Conservation (phyloP, 352 stramenopile species). For the Globisporangium spiculum region DNA sequence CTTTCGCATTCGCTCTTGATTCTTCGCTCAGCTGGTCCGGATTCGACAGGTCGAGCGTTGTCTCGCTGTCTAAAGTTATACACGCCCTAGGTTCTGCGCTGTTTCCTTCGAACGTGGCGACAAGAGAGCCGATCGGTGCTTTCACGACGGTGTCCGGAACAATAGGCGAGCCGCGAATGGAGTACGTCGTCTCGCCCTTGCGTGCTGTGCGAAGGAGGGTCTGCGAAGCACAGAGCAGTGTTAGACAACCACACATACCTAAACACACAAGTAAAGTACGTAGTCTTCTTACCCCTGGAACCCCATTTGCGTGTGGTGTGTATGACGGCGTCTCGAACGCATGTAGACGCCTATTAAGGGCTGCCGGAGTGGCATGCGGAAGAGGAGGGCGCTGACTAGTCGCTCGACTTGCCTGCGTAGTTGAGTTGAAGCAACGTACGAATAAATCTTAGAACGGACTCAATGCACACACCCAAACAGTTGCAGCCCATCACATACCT, state of each 20-base stretch:
- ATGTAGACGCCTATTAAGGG: constrained; percentile 24
- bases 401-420: neutral
- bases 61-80: constrained; percentile 61
- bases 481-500: neutral
- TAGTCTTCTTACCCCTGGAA: constrained; percentile 33
- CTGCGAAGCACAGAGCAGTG: neutral
- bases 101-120: constrained; percentile 58
- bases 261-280: neutral
- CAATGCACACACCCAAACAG: neutral
- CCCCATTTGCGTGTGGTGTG: constrained; percentile 14
- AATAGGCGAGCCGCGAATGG: constrained; percentile 64
- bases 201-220: constrained; percentile 65
- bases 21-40: constrained; percentile 59
- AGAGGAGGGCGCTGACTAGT: neutral
- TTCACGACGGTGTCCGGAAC: constrained; percentile 53
- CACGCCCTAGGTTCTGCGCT: constrained; percentile 40
- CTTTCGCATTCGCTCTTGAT: constrained; percentile 49
- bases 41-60: constrained; percentile 58
- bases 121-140: constrained; percentile 44
- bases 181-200: constrained; percentile 76
- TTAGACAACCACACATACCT: neutral
- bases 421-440: neutral
- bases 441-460: neutral
- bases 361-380: constrained; percentile 10
- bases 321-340: constrained; percentile 43